Evolutionary conservation across 352 stramenopile species (phyloP).

Genomic region (Blastocystis sp.): DNA sequence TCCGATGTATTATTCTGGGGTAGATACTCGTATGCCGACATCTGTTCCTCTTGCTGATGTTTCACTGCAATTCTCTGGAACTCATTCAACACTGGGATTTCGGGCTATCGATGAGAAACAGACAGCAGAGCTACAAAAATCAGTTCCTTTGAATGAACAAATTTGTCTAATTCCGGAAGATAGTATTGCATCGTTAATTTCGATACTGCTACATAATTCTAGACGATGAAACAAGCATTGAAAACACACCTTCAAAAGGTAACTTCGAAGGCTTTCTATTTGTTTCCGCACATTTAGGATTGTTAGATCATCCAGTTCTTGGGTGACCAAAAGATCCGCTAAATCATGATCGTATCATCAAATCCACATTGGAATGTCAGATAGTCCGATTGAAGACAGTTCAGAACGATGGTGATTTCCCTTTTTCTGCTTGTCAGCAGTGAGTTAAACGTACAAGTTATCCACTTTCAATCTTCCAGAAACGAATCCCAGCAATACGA

Average conservation of each 20-base stretch:
- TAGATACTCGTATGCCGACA: background rate
- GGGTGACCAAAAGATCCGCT: background rate
- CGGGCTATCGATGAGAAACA: background rate
- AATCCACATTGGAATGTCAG: background rate
- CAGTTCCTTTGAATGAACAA: background rate
- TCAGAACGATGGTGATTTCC: background rate
- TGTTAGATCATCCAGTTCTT: background rate
- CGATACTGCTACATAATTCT: background rate
- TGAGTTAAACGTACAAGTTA: background rate
- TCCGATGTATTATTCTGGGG: background rate
- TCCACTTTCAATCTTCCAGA: background rate
- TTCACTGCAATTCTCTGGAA: background rate
- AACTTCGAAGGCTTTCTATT: background rate
- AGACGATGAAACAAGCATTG: background rate
- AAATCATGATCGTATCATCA: background rate
- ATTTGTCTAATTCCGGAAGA: background rate
- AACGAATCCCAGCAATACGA: background rate
- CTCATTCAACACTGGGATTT: background rate
- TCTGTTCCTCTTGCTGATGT: background rate
- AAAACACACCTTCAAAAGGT: background rate
- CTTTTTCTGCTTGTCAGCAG: background rate
- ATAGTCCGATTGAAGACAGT: constrained; percentile 27
- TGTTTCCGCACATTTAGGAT: background rate
- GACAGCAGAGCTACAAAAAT: background rate
- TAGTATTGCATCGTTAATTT: background rate